Conservation (phyloP, 164 flowering plant genomes). For the Amborella trichopoda region DNA sequence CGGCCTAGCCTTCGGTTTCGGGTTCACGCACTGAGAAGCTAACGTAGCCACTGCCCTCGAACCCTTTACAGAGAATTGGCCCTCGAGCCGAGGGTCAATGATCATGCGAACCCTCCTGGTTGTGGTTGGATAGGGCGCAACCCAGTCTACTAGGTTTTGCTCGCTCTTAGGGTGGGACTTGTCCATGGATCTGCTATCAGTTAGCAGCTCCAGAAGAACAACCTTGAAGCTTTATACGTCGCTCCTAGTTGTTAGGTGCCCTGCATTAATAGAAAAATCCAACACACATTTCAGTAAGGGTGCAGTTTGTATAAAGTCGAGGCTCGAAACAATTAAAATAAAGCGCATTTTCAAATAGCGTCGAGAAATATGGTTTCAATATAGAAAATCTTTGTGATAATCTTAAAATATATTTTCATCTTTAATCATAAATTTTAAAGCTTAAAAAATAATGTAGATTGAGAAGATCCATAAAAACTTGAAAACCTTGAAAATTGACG, state of each 20-base stretch:
- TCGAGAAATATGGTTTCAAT: too few species aligned
- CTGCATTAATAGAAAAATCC: too few species aligned
- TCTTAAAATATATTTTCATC: too few species aligned
- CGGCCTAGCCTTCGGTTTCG: conserved; percentile 75
- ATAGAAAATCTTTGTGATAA: too few species aligned
- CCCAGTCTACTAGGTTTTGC: conserved; percentile 78
- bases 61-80: conserved; percentile 87
- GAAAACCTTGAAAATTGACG: too few species aligned
- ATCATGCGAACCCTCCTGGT: conserved; percentile 53
- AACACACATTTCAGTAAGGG: too few species aligned
- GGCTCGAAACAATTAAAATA: too few species aligned
- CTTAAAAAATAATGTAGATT: too few species aligned
- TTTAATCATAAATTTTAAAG: too few species aligned
- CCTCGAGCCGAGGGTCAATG: conserved; percentile 70
- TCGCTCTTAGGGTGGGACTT: conserved; percentile 58
- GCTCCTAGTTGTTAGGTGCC: conserved; percentile 88
- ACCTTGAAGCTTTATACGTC: conserved; percentile 95
- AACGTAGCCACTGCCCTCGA: conserved; percentile 60
- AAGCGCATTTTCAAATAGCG: too few species aligned
- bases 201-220: conserved; percentile 73
- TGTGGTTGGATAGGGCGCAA: conserved; percentile 63
- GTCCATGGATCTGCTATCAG: conserved; percentile 79
- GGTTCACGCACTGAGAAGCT: conserved; percentile 60
- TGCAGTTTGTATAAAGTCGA: too few species aligned
- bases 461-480: too few species aligned